Base-by-base conservation (phyloP, 495 filamentous ascomycete genomes). In the Trichoderma erinaceum region DNA sequence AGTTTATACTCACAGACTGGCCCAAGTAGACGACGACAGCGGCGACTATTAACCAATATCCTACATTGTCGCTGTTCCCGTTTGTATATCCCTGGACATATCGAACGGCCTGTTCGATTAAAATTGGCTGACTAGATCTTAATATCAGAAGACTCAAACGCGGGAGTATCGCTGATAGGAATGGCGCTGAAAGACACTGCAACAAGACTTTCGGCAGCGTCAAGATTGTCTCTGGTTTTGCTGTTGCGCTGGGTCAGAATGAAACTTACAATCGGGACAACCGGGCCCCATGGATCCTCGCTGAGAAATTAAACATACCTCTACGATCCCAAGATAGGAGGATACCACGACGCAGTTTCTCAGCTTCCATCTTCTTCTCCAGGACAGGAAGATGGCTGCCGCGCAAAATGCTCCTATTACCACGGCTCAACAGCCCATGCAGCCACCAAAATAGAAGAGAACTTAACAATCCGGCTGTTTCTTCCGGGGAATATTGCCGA, bases 381-480 rank as follows among this genome's bases (percentile, higher is more conserved):
- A 86, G 69, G 0, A 70, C 69, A 48, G 78, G 82, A 2, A 89
- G 69, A 66, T 85, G 82, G 23, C 82, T 74, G 7, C 79, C 69
- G 3, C 74, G 65, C 0, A 90, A 74, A 16, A 79, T 65, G 13
- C 73, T 80, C 2, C 63, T 74, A 68, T 83, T 84, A 0, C 87
- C 87, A 38, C 71, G 68, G n/a, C 68, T 71, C 63, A 91, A 84
- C 32, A 90, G 69, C 0, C 79, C 78, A 68, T 86, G 87, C 63
- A 89, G 77, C 88, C 89, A 91, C 75, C 74, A 83, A 70, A 90
- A 89, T 13, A 89, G 77, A 0, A 73, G 72, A 65, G 76, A 75
- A 38, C 72, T 66, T 3, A 81, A 64, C 7, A 77, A 71, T 61
- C 79, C 81, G 52, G 79, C 81, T 21, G 80, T 77, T 11, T 87